Base-by-base conservation (phyloP, 2,329 filamentous ascomycete species). In the Exutisphaerella laricina region DNA sequence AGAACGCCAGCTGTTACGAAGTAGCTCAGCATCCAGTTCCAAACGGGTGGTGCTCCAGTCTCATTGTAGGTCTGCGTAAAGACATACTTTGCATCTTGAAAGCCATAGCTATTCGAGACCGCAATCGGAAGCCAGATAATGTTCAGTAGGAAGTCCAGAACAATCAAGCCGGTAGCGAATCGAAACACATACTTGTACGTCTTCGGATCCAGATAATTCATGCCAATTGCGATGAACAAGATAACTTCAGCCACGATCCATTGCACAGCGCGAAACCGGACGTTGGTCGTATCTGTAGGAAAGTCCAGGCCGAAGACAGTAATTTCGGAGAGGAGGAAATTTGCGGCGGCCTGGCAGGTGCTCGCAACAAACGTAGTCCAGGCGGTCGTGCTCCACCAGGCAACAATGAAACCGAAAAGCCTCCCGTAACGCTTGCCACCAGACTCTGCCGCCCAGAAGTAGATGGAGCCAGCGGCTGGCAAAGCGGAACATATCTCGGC, bases 21-120 rank as follows among this genome's bases (percentile, higher is more conserved):
- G 57, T 77, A 80, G 3, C 74, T 78, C 3, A 80, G 67, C 61
- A 77, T 79, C 77, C 77, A 80, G 55, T 80, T 80, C 77, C 77
- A 80, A 2, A 70, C 76, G 1, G 70, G 65, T 0, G 77, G 74
- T 1, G 64, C 64, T 18, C 64, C 64, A 32, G 64, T 67, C 34
- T 64, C 60, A 43, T 80, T 80, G 55, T 78, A 78, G 0, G 76
- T 79, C 9, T 74, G 70, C 64, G 78, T 74, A 57, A 80, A 80
- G 6, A 77, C 77, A 46, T 78, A 76, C 25, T 77, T 66, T 0
- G 77, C 67, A 1, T 73, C 68, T n/a, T 77, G 72, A 59, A 80
- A 80, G 2, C 77, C 77, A 55, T 71, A 73, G 0, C 73, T 77
- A 42, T 75, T 69, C 45, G 64, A 70, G 0, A 74, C 72, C 1